Evolutionary conservation across 2,329 filamentous ascomycete genomes (phyloP), one percentile per base, ranked within the genome.

Genomic region (Ophiosphaerella narmari): DNA sequence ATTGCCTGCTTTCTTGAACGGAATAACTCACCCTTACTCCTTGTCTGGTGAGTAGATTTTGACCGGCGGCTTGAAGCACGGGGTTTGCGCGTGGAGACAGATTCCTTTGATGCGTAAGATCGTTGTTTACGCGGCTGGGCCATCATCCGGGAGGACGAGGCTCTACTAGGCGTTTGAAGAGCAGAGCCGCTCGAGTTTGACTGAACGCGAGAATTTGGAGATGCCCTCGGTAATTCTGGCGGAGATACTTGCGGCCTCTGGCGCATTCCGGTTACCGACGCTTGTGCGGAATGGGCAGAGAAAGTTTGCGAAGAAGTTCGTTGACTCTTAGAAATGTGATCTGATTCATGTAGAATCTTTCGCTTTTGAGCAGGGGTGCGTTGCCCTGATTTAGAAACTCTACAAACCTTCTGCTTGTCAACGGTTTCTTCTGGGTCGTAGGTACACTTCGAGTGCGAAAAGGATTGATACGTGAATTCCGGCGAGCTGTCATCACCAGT

Each of bases 301-400:
- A 41, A 23, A 21, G 35, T 16, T 14, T 46, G 46, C n/a, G 52
- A 43, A 4, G 39, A 44, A 32, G 24, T 47, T 1, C 50, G 46
- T 16, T 43, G 38, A n/a, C 42, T 57, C 44, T 66, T 66, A 12
- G 38, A 38, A 8, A 37, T 9, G 11, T 1, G 14, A 14, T 42
- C 26, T 13, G 39, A 38, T 5, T 49, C 46, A n/a, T 23, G 35
- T 7, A 47, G 31, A 18, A 31, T 41, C 39, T 59, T 60, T 13
- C 63, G 51, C 48, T 63, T 65, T 0, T 42, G 44, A 13, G 24
- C 40, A 12, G 26, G n/a, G 11, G 13, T 24, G 1, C 46, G 16
- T 2, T 35, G 40, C 1, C 7, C 24, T 1, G 21, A 9, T 32
- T 37, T 24, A 2, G 31, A 32, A 11, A 14, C 16, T n/a, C 8